A percentile compares a stretch with the other conserved stretches of the same genome.
Conservation (phyloP, 2,329 filamentous ascomycete species). For the Cladosporium sp. region DNA sequence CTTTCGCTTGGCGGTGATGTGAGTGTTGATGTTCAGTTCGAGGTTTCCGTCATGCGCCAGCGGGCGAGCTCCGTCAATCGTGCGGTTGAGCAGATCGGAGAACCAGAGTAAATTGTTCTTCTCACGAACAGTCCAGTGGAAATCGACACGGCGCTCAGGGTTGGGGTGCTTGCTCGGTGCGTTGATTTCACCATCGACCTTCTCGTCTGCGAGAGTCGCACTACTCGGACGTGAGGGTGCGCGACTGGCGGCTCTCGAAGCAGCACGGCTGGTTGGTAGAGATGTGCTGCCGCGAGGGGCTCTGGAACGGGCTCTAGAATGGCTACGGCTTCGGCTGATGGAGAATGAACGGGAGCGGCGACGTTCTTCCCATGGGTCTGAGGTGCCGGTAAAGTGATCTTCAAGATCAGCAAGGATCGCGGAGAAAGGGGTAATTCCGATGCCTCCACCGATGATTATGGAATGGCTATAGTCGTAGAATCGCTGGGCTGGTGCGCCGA, state of each 20-base stretch:
- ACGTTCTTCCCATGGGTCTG: conserved; percentile 21
- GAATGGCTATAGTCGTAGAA: conserved; percentile 57
- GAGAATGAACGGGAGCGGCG: conserved; percentile 5
- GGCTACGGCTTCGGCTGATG: conserved; percentile 8
- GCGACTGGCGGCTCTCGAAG: conserved; percentile 1
- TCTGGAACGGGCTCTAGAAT: conserved; percentile 1
- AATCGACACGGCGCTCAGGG: conserved; percentile 46
- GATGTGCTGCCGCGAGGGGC: background rate
- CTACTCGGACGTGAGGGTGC: background rate
- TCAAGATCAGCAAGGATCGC: conserved; percentile 55
- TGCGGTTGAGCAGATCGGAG: conserved; percentile 52
- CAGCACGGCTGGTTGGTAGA: background rate
- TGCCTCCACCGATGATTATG: conserved; percentile 54
- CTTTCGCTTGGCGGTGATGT: conserved; percentile 54
- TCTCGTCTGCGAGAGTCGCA: conserved; percentile 3
- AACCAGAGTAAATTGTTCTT: conserved; percentile 56
- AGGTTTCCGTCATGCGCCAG: conserved; percentile 36
- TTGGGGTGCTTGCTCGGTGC: conserved; percentile 10
- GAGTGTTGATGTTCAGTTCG: conserved; percentile 53
- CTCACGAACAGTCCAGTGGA: conserved; percentile 59
- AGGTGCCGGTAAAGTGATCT: conserved; percentile 25
- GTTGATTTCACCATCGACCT: background rate
- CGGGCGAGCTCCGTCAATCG: conserved; percentile 37
- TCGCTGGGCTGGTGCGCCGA: conserved; percentile 54
- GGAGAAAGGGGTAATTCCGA: conserved; percentile 56